These are phyloP conservation scores for Musa acuminata DNA, from an alignment of 176 grass and related monocot genomes.

Conservation along the genomic window DNA sequence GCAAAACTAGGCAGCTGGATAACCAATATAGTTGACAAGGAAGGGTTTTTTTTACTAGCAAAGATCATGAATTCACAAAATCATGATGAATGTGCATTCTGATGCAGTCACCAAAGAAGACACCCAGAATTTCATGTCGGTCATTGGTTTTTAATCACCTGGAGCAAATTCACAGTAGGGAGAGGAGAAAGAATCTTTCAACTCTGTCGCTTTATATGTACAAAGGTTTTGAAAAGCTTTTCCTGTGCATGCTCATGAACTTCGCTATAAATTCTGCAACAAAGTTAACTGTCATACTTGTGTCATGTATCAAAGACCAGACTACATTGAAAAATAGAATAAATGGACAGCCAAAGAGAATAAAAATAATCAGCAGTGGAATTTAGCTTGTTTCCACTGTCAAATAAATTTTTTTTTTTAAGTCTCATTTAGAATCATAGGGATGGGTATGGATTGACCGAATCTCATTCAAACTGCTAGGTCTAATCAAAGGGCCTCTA, in stretches of 20 bases:
- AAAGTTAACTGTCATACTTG: background rate
- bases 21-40: too few relatives aligned
- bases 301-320: too few relatives aligned
- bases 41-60: background rate
- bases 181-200: background rate
- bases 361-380: background rate
- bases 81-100: background rate
- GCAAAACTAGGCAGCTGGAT: too few relatives aligned
- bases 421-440: too few relatives aligned
- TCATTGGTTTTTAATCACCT: background rate
- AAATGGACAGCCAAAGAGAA: background rate
- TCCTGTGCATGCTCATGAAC: conserved; percentile 61
- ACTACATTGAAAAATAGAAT: background rate
- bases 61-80: background rate
- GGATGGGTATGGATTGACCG: too few relatives aligned
- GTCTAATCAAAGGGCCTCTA: too few relatives aligned
- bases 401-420: too few relatives aligned
- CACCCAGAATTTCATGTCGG: too few relatives aligned
- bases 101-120: too few relatives aligned
- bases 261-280: conserved; percentile 55
- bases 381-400: too few relatives aligned
- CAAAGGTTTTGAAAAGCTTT: conserved; percentile 21
- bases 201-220: background rate
- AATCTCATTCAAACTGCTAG: too few relatives aligned
- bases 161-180: too few relatives aligned